Percentiles rank a stretch among this genome's conserved stretches.
phyloP scores from a whole-genome alignment of 495 filamentous ascomycete genomes.

The Hapsidospora chrysogenum region DNA sequence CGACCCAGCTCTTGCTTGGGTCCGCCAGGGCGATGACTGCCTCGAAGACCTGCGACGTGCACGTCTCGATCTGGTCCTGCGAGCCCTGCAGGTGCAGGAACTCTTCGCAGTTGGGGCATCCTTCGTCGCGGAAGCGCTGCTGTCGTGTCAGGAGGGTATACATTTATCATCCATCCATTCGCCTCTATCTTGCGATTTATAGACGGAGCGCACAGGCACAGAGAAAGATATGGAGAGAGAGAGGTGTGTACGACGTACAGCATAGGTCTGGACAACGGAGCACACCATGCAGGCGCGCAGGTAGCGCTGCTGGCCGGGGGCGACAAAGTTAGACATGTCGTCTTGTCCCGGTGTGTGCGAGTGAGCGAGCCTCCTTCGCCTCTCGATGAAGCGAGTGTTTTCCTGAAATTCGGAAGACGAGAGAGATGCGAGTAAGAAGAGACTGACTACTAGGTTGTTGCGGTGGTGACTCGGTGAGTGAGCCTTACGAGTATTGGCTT shows the following conservation, averaged over 20 bases:
- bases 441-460: too few species aligned
- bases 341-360: too few species aligned
- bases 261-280: conserved; percentile 69
- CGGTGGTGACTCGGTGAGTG: too few species aligned
- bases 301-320: conserved; percentile 55
- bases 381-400: not conserved
- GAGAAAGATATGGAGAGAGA: conserved; percentile 2
- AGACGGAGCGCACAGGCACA: too few species aligned
- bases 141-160: not conserved
- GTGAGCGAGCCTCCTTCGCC: not conserved
- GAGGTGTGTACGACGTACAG: conserved; percentile 29
- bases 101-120: conserved; percentile 92
- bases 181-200: too few species aligned
- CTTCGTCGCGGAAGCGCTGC: conserved; percentile 64
- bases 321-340: conserved; percentile 39
- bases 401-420: too few species aligned
- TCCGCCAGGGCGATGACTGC: conserved; percentile 71
- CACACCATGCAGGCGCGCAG: conserved; percentile 98
- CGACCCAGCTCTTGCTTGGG: conserved; percentile 70
- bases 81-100: conserved; percentile 69
- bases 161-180: too few species aligned
- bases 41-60: conserved; percentile 90
- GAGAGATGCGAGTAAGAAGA: too few species aligned
- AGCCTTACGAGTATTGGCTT: too few species aligned
- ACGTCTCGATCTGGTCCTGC: conserved; percentile 68